Base-by-base conservation (phyloP, 768 basidiomycete species). In the Mrakia frigida region DNA sequence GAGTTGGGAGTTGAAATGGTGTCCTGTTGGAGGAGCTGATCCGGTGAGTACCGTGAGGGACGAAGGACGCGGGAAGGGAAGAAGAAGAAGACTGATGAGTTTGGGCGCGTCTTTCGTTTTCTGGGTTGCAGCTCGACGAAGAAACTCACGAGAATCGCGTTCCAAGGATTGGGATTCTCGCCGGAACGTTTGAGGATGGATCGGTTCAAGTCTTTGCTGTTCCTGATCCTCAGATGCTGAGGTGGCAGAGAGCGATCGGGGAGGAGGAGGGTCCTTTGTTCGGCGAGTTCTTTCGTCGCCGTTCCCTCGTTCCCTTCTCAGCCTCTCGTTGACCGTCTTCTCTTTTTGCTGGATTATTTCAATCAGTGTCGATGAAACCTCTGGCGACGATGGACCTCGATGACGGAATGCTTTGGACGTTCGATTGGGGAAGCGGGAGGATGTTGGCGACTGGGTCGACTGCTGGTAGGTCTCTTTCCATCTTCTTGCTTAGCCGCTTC, bases 351-450 rank as follows among this genome's bases (percentile, higher is more conserved):
- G n/a, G 88, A 88, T 50, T 80, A 88, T 4, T 90, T 84, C 80
- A 84, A 90, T 7, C 37, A 68, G 65, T 68, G 1, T n/a, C 11
- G 23, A 25, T 68, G 61, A 67, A 90, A 67, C 92, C 94, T 0
- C 81, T 91, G 3, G 70, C 95, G 9, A 87, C 88, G 14, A 87
- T 98, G 1, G 88, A 91, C 79, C 83, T 93, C 2, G 89, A 90
- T 73, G 91, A 93, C 60, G 87, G 92, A 0, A 85, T 86, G n/a
- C 91, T 90, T 81, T 91, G 88, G 87, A 87, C 88, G 23, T 86
- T 97, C 73, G 94, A 97, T 79, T 98, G 94, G 94, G 91, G 89
- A 0, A 93, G 92, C 78, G 92, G 92, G 78, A 90, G 91, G 75
- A 80, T 89, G 16, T 82, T 99, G 10, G 93, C 92, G 0, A 88